These are phyloP conservation scores for Paramecium sonneborni DNA, from an alignment of 73 alveolate genomes.

Conservation along the genomic window DNA sequence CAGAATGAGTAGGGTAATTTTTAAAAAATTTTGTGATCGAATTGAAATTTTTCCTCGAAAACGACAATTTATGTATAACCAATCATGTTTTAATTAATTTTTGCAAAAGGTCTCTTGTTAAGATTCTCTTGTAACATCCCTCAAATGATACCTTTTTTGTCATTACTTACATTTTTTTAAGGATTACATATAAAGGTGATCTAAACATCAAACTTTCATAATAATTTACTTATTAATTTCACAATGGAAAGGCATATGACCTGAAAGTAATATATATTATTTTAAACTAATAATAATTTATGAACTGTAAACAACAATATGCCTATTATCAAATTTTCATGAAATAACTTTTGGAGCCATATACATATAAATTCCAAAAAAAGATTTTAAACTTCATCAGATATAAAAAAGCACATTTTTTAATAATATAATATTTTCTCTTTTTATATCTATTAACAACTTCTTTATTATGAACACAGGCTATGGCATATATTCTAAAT, in stretches of 20 bases:
- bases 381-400: background rate
- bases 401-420: too few species aligned
- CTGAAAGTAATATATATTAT: conserved; percentile 43
- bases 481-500: background rate
- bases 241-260: conserved; percentile 12
- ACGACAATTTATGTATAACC: conserved; percentile 71
- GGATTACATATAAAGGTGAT: background rate
- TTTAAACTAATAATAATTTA: too few species aligned
- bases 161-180: conserved; percentile 57
- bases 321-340: conserved; percentile 20
- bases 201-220: background rate
- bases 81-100: conserved; percentile 83
- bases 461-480: conserved; percentile 2
- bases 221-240: background rate
- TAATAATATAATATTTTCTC: background rate
- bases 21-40: too few species aligned
- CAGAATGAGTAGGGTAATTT: too few species aligned
- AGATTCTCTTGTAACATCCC: conserved; percentile 86
- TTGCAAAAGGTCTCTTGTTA: conserved; percentile 78
- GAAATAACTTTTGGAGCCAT: conserved; percentile 59
- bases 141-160: conserved; percentile 83
- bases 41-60: background rate
- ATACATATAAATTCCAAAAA: conserved; percentile 30
- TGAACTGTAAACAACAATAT: conserved; percentile 35
- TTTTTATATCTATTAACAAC: conserved; percentile 9